Evolutionary conservation across 257 asterid species (phyloP), one percentile per base, ranked within the genome.

Genomic region (Catharanthus roseus): DNA sequence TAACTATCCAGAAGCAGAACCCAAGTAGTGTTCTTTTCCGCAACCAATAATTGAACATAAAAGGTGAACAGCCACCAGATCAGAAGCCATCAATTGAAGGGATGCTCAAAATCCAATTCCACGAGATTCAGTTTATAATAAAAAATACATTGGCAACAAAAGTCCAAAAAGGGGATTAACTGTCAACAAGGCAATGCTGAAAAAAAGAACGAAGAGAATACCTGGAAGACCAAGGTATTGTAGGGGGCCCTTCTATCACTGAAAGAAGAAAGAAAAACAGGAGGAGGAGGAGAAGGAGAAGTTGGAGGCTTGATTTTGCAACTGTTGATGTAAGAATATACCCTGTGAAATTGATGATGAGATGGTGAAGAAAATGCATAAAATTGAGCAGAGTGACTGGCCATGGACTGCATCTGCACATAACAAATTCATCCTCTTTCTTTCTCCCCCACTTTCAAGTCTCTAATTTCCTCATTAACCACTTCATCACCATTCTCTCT

Each of bases 211-310:
- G 24, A 19, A 42, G 44, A 42, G 7, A 16, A 39, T 65, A 87
- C 96, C 96, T 90, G 93, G 77, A 85, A 90, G 71, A 84, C 91
- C 53, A 86, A 88, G 65, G 91, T 45, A 65, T 88, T 83, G 73
- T 86, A 83, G 63, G 90, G 80, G 1, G 89, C 92, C 34, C 78
- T 82, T 70, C 33, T 60, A 49, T 81, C 83, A 29, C 60, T 77
- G 47, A 70, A 60, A 7, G 85, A 67, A 5, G 76, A 82, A 54
- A 85, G 80, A 34, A 82, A 51, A 41, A 74, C 63, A 72, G 83
- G 69, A 71, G 87, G 83, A 18, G 42, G 3, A 3, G 42, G 3
- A 3, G 85, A 1, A 3, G 42, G 3, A 3, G 85, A 1, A 2
- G 62, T 50, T n/a, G 89, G 74, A 71, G 82, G 79, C 54, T 76